Conservation (phyloP, 495 filamentous ascomycete genomes). For the Penicillium lividum region DNA sequence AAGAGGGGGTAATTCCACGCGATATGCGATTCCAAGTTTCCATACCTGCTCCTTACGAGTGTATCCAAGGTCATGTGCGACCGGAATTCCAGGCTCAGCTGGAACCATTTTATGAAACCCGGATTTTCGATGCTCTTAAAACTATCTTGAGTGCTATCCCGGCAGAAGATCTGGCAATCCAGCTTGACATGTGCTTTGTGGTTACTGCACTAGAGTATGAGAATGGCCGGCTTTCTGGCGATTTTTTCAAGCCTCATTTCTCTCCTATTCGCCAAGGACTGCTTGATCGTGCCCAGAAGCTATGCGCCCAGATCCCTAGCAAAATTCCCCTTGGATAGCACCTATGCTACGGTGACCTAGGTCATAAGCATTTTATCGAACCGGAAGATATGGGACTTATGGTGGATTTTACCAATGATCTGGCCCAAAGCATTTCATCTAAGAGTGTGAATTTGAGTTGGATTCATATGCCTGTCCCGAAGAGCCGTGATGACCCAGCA, state of each 20-base stretch:
- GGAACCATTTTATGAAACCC: slow-evolving; percentile 43
- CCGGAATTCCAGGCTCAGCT: slow-evolving; percentile 27
- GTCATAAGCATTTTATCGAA: slow-evolving; percentile 44
- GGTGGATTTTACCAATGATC: slow-evolving; percentile 33
- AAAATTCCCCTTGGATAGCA: slow-evolving; percentile 44
- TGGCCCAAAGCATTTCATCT: neutral
- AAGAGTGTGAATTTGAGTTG: slow-evolving; percentile 29
- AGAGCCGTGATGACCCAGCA: slow-evolving; percentile 28
- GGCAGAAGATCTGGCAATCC: slow-evolving; percentile 42
- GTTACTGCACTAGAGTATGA: slow-evolving; percentile 35
- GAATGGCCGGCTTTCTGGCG: slow-evolving; percentile 2
- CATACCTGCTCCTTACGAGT: slow-evolving; percentile 29
- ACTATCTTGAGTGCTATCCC: slow-evolving; percentile 41
- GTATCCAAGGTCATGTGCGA: slow-evolving; percentile 26
- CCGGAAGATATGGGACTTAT: slow-evolving; percentile 32
- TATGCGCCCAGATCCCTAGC: slow-evolving; percentile 27
- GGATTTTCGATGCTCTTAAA: slow-evolving; percentile 31
- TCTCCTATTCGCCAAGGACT: slow-evolving; percentile 37
- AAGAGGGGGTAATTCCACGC: slow-evolving; percentile 28
- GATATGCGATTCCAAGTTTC: slow-evolving; percentile 41
- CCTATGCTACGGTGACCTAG: slow-evolving; percentile 49
- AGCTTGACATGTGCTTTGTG: slow-evolving; percentile 43
- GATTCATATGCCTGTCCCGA: slow-evolving; percentile 49
- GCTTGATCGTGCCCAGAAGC: slow-evolving; percentile 28
- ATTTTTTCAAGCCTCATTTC: slow-evolving; percentile 32